Evolutionary conservation across 2,329 filamentous ascomycete genomes (phyloP), one percentile per base, ranked within the genome.

Genomic region (Endoconidiophora laricicola): DNA sequence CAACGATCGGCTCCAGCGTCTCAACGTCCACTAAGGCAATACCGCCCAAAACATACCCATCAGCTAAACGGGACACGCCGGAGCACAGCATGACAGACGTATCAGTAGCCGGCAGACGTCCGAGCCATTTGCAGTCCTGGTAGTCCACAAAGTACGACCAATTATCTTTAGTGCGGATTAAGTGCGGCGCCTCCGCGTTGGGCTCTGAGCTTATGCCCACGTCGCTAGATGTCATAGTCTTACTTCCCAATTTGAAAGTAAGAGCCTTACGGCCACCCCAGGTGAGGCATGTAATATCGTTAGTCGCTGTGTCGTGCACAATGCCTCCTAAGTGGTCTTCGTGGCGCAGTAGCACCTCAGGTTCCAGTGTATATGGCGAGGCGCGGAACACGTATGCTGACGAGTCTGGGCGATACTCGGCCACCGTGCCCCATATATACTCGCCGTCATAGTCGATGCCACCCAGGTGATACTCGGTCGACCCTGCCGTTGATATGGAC

Each of bases 91-190:
- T 70, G 7, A 72, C 58, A 12, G 64, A 60, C n/a, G 53, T 57
- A n/a, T 55, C 55, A 44, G 67, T 67, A 4, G 59, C 53, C 7
- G 56, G 53, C 12, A 63, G 62, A 54, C 63, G 64, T 3, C 69
- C 70, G 0, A 72, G 59, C 57, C 66, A 71, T 56, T 72, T 72
- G 60, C 69, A 72, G 60, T 72, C 70, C 57, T 73, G 69, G 55
- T 72, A 72, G 53, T 72, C 70, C 49, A 68, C 57, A 57, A 64
- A 72, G 55, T 68, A 63, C 36, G 60, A 65, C 0, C 67, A 68
- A 46, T 71, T 70, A 4, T 54, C 56, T 14, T 59, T 54, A 0
- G 57, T 52, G 1, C 18, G 49, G 1, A 53, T 41, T 1, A 61
- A 57, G 2, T 52, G 49, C 33, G 44, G 37, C 9, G 47, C 18